Base-by-base conservation (phyloP, 2,329 filamentous ascomycete genomes). In the Ascochyta rabiei region DNA sequence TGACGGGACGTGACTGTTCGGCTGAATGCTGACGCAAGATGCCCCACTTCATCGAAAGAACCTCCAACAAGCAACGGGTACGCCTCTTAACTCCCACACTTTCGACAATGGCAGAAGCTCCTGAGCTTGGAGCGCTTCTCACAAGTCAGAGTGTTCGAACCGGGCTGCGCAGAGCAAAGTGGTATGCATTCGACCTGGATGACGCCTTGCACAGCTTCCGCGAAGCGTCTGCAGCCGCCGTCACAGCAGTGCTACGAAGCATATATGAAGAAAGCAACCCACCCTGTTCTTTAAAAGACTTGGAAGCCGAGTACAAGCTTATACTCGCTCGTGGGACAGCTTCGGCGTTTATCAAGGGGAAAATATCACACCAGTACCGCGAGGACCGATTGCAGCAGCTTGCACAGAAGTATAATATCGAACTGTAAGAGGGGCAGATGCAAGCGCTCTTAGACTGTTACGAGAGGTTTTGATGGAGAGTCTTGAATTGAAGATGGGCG, bases 141-240 rank as follows among this genome's bases (percentile, higher is more conserved):
- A 10, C 24, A 15, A 30, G 0, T 5, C 12, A 10, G 10, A 30
- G 28, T 38, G 4, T 9, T 6, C 24, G 28, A 9, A 21, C 2
- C 13, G 38, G 12, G 3, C 13, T 52, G 30, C 49, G 21, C 24
- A 9, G n/a, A 13, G 42, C 54, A 13, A 53, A 30, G 23, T 81
- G 79, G 77, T 72, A 79, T 33, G 77, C 75, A 1, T 81, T 82
- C 47, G 80, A 81, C 35, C 74, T 82, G 6, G 79, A 82, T 50
- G 79, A 81, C 57, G 81, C 79, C 0, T 66, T 82, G 1, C 80
- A 82, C 53, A 73, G 79, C 40, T 82, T 81, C 43, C 77, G 77
- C 43, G 68, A 60, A 16, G 76, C 76, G 10, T 80, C 78, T 1
- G 53, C 59, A 0, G 48, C 59, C 4, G 80, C 80, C 2, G 75